A percentile compares a stretch with the other conserved stretches of the same genome.
These are phyloP conservation scores for Podospora australis DNA, from an alignment of 495 filamentous ascomycete genomes.

Conservation along the genomic window DNA sequence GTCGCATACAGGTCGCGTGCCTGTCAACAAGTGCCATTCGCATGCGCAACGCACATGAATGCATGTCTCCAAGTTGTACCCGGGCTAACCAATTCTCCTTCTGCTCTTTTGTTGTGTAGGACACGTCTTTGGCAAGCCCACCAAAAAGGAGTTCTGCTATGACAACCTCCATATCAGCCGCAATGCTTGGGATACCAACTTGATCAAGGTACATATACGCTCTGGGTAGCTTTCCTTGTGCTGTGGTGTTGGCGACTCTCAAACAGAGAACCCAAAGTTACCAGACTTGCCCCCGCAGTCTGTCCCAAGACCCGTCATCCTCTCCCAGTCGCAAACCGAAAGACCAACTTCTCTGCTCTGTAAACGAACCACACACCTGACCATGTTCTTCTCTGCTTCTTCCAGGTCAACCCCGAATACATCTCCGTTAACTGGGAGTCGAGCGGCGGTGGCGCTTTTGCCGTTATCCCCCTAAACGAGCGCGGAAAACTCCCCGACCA, in stretches of 20 bases:
- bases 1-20: too few relatives aligned
- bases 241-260: background rate
- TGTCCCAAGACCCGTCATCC: too few relatives aligned
- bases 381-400: background rate
- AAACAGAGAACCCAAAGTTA: too few relatives aligned
- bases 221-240: background rate
- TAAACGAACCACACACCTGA: too few relatives aligned
- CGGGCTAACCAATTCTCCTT: too few relatives aligned
- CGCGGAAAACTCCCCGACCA: conserved; percentile 84
- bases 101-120: conserved; percentile 45
- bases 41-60: too few relatives aligned
- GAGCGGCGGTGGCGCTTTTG: conserved; percentile 92
- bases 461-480: conserved; percentile 87
- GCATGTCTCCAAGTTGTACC: too few relatives aligned
- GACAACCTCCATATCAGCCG: conserved; percentile 90
- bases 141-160: conserved; percentile 88
- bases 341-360: too few relatives aligned
- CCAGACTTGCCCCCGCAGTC: too few relatives aligned
- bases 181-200: conserved; percentile 99
- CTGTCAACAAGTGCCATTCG: too few relatives aligned
- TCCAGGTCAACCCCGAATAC: conserved; percentile 90
- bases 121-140: conserved; percentile 93
- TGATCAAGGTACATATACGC: conserved; percentile 67
- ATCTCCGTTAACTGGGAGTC: conserved; percentile 98
- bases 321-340: too few relatives aligned